Conservation (phyloP, 441 rosid species). For the Adansonia rubrostipa region DNA sequence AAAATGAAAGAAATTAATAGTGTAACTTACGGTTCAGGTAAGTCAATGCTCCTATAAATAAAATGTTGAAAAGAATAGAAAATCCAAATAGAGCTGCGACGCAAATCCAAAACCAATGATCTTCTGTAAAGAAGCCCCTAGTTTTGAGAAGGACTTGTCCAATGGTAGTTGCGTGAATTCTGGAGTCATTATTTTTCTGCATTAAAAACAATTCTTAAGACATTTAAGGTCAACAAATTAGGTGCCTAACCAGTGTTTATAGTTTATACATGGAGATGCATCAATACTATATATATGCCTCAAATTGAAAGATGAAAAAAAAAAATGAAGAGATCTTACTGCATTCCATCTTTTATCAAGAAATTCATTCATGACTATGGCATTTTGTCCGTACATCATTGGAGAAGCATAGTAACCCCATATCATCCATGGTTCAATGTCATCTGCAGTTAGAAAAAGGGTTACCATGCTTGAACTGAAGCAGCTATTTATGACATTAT, state of each 20-base stretch:
- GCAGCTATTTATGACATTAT: background rate
- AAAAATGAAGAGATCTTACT: slow-evolving; percentile 46
- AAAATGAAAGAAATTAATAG: background rate
- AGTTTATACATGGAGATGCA: background rate
- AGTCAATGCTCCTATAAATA: slow-evolving; percentile 66
- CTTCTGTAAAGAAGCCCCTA: slow-evolving; percentile 65
- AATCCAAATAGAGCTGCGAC: slow-evolving; percentile 71
- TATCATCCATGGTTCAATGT: slow-evolving; percentile 71
- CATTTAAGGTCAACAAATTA: slow-evolving; percentile 15
- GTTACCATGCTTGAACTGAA: slow-evolving; percentile 17
- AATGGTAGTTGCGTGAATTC: slow-evolving; percentile 51
- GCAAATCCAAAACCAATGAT: slow-evolving; percentile 83
- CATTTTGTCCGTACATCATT: slow-evolving; percentile 95
- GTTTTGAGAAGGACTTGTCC: slow-evolving; percentile 64
- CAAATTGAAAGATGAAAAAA: background rate
- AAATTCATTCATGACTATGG: slow-evolving; percentile 83
- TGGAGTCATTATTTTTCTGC: slow-evolving; percentile 58
- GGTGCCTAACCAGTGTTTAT: background rate
- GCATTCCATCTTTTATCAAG: slow-evolving; percentile 78
- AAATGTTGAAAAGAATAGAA: slow-evolving; percentile 72
- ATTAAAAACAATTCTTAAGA: slow-evolving; percentile 8
- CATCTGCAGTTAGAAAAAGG: slow-evolving; percentile 50
- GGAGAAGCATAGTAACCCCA: slow-evolving; percentile 90
- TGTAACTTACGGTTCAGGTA: slow-evolving; percentile 73
- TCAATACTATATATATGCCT: background rate